phyloP scores from a whole-genome alignment of 2,329 filamentous ascomycete genomes.

The Thermomyces lanuginosus region DNA sequence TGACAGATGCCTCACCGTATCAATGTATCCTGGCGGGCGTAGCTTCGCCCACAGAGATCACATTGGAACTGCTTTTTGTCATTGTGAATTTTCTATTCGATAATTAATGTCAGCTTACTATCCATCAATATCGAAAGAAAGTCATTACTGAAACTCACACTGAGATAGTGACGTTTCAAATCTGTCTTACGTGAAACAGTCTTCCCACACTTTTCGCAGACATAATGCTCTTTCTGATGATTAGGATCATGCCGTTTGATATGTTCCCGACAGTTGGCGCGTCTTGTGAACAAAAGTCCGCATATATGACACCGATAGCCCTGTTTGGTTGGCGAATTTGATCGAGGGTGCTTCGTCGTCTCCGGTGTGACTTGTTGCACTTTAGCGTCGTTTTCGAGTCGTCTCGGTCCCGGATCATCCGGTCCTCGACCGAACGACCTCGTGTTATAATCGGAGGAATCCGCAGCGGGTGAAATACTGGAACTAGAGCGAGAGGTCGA shows the following conservation, averaged over 20 bases:
- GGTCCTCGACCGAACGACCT: too few relatives aligned
- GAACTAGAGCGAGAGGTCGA: too few relatives aligned
- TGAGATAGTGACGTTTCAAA: constrained; percentile 40
- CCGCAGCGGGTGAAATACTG: too few relatives aligned
- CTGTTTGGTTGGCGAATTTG: constrained; percentile 32
- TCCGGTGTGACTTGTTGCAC: too few relatives aligned
- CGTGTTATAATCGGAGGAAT: too few relatives aligned
- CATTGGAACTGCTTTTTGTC: constrained; percentile 5
- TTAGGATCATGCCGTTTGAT: constrained; percentile 67
- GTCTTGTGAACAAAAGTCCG: constrained; percentile 62
- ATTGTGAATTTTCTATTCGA: constrained; percentile 5
- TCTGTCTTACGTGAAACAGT: constrained; percentile 74
- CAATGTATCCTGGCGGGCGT: constrained; percentile 5
- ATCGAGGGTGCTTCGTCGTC: too few relatives aligned
- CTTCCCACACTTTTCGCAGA: constrained; percentile 56
- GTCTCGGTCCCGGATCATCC: constrained; percentile 5
- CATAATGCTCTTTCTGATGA: constrained; percentile 51
- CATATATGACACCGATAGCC: constrained; percentile 62
- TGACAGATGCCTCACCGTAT: constrained; percentile 2
- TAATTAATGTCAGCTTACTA: constrained; percentile 23
- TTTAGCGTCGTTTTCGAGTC: too few relatives aligned
- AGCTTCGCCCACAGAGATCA: constrained; percentile 4
- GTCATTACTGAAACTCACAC: constrained; percentile 31
- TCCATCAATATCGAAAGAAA: neutral
- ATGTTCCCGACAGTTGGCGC: constrained; percentile 77